Evolutionary conservation across 140 eudicot species (phyloP).

Genomic region (Senecio squalidus): DNA sequence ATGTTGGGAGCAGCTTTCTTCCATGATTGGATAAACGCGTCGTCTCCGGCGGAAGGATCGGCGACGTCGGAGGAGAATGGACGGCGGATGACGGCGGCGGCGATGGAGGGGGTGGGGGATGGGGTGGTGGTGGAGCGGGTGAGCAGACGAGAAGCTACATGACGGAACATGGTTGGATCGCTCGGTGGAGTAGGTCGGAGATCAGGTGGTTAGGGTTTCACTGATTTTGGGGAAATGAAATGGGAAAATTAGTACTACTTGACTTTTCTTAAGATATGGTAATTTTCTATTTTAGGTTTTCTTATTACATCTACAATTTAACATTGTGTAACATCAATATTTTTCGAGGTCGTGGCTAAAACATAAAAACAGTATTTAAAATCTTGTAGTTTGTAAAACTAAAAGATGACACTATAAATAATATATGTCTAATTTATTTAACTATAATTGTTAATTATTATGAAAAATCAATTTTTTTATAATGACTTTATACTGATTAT

Average conservation of each 20-base stretch:
- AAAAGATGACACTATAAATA: too few species aligned
- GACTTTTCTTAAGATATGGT: too few species aligned
- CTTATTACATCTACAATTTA: too few species aligned
- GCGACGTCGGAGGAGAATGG: slow-evolving; percentile 45
- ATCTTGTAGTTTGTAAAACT: too few species aligned
- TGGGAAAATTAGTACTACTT: not conserved
- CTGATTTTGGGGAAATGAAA: not conserved
- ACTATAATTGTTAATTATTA: too few species aligned
- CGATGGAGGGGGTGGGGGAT: slow-evolving; percentile 23
- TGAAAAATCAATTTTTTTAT: too few species aligned
- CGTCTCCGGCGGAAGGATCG: slow-evolving; percentile 33
- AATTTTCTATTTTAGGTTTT: too few species aligned
- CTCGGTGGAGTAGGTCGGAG: slow-evolving; percentile 39
- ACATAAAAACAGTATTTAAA: too few species aligned
- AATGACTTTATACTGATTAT: too few species aligned
- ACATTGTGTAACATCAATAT: too few species aligned
- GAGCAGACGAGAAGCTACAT: slow-evolving; percentile 38
- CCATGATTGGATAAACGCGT: slow-evolving; percentile 51
- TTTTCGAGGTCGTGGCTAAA: too few species aligned
- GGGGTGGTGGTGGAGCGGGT: slow-evolving; percentile 28
- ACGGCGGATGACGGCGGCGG: slow-evolving; percentile 33
- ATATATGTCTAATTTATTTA: too few species aligned
- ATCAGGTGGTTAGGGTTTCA: slow-evolving; percentile 4
- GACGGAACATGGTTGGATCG: slow-evolving; percentile 52
- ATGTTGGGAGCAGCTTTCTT: slow-evolving; percentile 48